phyloP scores from a whole-genome alignment of 805 yeast species.

The Kuraishia piskuri region DNA sequence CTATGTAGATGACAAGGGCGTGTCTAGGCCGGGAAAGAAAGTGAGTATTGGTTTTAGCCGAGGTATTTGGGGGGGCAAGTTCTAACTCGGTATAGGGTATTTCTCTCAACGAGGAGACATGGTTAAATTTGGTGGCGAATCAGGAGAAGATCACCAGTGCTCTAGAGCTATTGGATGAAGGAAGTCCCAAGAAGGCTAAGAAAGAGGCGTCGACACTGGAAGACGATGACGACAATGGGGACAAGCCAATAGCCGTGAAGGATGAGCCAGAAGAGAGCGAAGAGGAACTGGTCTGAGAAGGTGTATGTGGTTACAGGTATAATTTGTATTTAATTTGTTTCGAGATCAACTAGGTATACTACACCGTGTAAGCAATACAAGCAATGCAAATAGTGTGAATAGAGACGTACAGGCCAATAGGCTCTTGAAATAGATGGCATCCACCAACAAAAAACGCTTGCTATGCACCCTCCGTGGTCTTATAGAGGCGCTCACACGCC shows the following conservation, averaged over 20 bases:
- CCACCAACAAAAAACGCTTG: no score
- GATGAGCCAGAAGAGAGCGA: not conserved
- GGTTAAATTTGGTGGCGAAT: constrained; percentile 39
- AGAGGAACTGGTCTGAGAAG: not conserved
- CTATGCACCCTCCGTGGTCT: no score
- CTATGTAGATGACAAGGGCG: constrained; percentile 51
- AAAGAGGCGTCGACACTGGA: constrained; percentile 16
- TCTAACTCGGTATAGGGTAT: constrained; percentile 33
- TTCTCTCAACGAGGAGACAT: constrained; percentile 47
- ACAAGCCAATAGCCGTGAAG: constrained; percentile 6
- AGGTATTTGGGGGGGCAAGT: no score
- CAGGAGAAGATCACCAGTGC: constrained; percentile 44
- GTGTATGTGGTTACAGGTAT: not conserved
- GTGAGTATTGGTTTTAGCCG: constrained; percentile 23
- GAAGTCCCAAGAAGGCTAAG: constrained; percentile 17
- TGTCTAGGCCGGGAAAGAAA: constrained; percentile 74
- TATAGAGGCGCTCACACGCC: no score
- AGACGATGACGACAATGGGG: constrained; percentile 12
- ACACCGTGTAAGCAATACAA: no score
- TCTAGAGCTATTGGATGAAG: constrained; percentile 23
- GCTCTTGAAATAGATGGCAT: no score
- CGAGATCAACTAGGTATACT: no score
- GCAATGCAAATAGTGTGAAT: no score
- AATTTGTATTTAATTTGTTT: no score
- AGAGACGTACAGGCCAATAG: no score